Evolutionary conservation across 2,329 filamentous ascomycete genomes (phyloP).

Genomic region (Verticillium klebahnii): DNA sequence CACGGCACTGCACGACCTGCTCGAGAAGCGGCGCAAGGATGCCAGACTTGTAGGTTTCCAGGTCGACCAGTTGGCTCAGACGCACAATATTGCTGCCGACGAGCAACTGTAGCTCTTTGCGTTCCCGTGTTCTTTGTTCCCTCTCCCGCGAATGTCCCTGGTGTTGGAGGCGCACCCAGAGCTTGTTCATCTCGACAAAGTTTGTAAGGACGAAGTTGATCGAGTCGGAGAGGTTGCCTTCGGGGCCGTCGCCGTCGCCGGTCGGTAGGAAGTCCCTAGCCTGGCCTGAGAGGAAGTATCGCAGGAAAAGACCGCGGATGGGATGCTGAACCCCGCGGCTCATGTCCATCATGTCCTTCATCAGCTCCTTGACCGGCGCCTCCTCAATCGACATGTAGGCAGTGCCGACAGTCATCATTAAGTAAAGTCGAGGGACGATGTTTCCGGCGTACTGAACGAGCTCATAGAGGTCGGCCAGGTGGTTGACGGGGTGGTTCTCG

Average conservation of each 20-base stretch:
- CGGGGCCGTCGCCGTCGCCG: conserved; percentile 80
- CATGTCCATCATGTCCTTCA: conserved; percentile 99
- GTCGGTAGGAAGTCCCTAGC: conserved; percentile 83
- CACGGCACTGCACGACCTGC: conserved; percentile 95
- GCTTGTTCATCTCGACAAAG: conserved; percentile 99
- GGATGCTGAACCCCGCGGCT: conserved; percentile 96
- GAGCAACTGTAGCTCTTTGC: conserved; percentile 89
- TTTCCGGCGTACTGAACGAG: conserved; percentile 98
- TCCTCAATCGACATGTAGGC: conserved; percentile 99
- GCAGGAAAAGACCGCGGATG: conserved; percentile 87
- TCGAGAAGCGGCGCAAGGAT: conserved; percentile 88
- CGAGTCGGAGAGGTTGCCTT: conserved; percentile 93
- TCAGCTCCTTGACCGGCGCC: conserved; percentile 97
- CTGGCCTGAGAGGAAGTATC: conserved; percentile 95
- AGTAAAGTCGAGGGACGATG: conserved; percentile 90
- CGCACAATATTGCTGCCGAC: conserved; percentile 96
- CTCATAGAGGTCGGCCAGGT: conserved; percentile 96
- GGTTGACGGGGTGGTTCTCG: conserved; percentile 96
- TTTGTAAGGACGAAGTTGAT: conserved; percentile 98
- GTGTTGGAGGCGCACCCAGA: conserved; percentile 96
- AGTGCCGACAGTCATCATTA: conserved; percentile 98
- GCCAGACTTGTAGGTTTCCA: conserved; percentile 87
- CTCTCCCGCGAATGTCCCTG: conserved; percentile 94
- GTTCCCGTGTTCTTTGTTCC: conserved; percentile 87
- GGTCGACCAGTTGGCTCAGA: conserved; percentile 89